Conservation (phyloP, 495 filamentous ascomycete genomes). For the Pseudotulostoma volvatum region DNA sequence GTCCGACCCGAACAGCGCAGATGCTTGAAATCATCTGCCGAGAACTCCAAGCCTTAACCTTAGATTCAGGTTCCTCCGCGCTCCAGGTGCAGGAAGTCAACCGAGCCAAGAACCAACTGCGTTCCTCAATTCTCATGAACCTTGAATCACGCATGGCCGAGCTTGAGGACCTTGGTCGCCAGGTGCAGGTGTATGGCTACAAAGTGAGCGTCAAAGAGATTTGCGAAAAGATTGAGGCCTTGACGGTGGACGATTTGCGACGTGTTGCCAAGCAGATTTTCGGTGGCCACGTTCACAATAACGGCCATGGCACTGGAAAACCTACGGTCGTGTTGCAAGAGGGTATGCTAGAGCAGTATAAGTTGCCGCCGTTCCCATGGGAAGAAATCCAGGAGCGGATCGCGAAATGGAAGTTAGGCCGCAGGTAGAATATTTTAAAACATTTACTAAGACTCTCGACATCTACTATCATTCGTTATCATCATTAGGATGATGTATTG, state of each 20-base stretch:
- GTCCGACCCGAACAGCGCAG: conserved; percentile 50
- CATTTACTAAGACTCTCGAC: no score
- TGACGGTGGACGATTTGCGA: conserved; percentile 69
- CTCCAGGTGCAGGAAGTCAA: conserved; percentile 69
- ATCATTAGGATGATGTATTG: no score
- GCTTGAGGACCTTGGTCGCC: conserved; percentile 89
- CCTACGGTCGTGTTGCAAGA: conserved; percentile 95
- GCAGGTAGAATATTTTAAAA: conserved; percentile 36
- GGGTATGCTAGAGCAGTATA: conserved; percentile 30
- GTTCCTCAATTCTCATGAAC: conserved; percentile 88
- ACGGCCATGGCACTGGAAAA: conserved; percentile 64
- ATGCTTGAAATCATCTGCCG: conserved; percentile 92
- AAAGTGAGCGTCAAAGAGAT: conserved; percentile 88
- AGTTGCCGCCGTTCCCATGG: conserved; percentile 48
- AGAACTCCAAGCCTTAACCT: conserved; percentile 62
- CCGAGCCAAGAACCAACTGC: conserved; percentile 95
- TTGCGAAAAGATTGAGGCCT: conserved; percentile 66
- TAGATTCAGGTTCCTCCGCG: conserved; percentile 49
- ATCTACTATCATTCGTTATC: no score
- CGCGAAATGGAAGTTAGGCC: conserved; percentile 66
- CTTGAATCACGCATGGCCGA: conserved; percentile 95
- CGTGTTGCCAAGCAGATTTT: conserved; percentile 73
- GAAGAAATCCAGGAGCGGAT: conserved; percentile 77
- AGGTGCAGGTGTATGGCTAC: conserved; percentile 86
- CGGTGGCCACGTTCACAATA: conserved; percentile 58